Evolutionary conservation across 495 filamentous ascomycete species (phyloP), one percentile per base, ranked within the genome.

Genomic region (Saxispiralis lemnorum): DNA sequence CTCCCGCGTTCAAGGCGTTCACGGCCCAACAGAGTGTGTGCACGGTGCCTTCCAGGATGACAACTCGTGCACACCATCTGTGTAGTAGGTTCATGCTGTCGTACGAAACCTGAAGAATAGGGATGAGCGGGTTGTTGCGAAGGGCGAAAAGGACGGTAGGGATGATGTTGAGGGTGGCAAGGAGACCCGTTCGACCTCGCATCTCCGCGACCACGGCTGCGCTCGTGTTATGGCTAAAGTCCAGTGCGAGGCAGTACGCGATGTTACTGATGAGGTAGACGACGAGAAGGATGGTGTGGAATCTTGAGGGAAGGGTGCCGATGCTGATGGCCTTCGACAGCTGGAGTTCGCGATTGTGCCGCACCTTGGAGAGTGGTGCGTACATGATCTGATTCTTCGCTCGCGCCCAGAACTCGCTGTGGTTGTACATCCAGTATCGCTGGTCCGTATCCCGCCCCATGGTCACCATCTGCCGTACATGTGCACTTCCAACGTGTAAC

Each of bases 21-120:
- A 69, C 56, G 32, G 64, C 65, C 71, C 75, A 99, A 32, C 77
- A 75, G 24, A 71, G 38, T 4, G 80, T 82, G 59, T 96, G 89
- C 5, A 79, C 65, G 35, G 93, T 32, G 9, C 75, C 63, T 57
- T 96, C 82, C 15, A 88, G 24, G 17, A 82, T 75, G 7, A 92
- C 73, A n/a, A 95, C 74, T 17, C 89, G 78, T 9, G 87, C 92
- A 38, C 89, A 74, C 92, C 92, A 97, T 35, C 92, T 76, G 60
- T 97, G 89, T 17, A 97, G 63, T 15, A 95, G 69, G 59, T 95
- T 96, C 69, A 89, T 95, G 1, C 87, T 92, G 64, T 97, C 92
- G 63, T 95, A 97, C 56, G 82, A 87, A 59, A 95, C 75, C 24
- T 75, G 72, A 46, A 96, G 66, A 13, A 93, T 59, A 1, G 67